Base-by-base conservation (phyloP, 2,329 filamentous ascomycete genomes). In the Akanthomyces muscarius region DNA sequence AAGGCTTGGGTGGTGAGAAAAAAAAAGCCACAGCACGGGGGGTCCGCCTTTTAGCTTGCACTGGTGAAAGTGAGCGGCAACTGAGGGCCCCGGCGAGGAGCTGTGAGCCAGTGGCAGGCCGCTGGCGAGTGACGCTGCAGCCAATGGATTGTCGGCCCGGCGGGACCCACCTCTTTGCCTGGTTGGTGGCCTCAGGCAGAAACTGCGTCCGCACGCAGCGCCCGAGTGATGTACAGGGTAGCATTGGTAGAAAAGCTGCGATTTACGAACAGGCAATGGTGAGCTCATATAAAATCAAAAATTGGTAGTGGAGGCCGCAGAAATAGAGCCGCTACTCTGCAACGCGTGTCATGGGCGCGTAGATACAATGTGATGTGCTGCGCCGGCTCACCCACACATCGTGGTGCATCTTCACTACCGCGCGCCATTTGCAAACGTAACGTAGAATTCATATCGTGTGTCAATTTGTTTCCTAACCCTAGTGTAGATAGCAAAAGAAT, bases 381-480 rank as follows among this genome's bases (percentile, higher is more conserved):
- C 21, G 1, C 2, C 23, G 11, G 11, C 18, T 11, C 10, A 13
- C 1, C 23, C 21, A 48, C 50, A 23, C 21, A 25, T 21, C 11
- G 10, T 21, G 4, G 4, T 33, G 5, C 13, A 25, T 41, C 21
- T 21, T 21, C n/a, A 21, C 21, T 25, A 10, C 33, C 23, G 7
- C 30, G 7, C 51, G 38, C 13, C 5, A 21, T 8, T n/a, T 16
- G 16, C 54, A 30, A 2, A 25, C 25, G 13, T 13, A 48, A 48
- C 11, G 3, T 13, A 28, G 18, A 16, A 5, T 28, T 21, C 45
- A 54, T 25, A 28, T 38, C n/a, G 6, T 5, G 41, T 52, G 54
- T 63, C 61, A 63, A 63, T 63, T 58, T 63, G 53, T 58, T 56
- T 58, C 61, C 47, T 58, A 57, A 52, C 2, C 61, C 10, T 28